These are phyloP conservation scores for Ambrosia trifida DNA, from an alignment of 129 eudicot genomes.

Conservation along the genomic window DNA sequence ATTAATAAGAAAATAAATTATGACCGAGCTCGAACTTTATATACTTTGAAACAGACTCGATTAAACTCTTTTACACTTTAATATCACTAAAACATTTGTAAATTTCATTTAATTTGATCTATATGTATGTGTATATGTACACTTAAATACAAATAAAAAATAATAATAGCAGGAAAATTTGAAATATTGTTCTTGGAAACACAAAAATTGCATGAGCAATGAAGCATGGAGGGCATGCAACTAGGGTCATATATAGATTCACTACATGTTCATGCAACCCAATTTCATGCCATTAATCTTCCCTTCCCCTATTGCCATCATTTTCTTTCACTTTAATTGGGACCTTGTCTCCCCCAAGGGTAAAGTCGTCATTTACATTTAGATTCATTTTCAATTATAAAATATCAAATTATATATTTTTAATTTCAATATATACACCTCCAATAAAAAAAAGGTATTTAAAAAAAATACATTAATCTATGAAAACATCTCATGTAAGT, in stretches of 20 bases:
- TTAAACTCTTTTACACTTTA: not conserved
- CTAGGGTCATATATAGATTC: conserved; percentile 31
- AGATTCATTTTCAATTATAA: no score
- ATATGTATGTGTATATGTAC: not conserved
- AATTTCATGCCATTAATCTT: conserved; percentile 44
- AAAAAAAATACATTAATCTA: not conserved
- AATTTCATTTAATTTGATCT: not conserved
- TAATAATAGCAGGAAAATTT: not conserved
- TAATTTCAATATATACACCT: not conserved
- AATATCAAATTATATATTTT: no score
- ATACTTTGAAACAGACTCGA: not conserved
- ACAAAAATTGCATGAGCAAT: conserved; percentile 41
- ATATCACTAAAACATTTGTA: not conserved
- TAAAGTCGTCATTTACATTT: conserved; percentile 7
- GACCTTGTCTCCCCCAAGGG: conserved; percentile 30
- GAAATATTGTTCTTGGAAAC: conserved; percentile 34
- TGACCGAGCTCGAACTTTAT: not conserved
- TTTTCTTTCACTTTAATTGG: conserved; percentile 33
- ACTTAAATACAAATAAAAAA: not conserved
- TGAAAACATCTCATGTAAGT: not conserved
- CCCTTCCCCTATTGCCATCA: conserved; percentile 22
- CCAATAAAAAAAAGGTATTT: not conserved
- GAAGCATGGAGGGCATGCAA: conserved; percentile 39
- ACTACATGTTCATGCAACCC: conserved; percentile 43
- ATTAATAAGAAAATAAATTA: no score